Percentiles rank a stretch among this genome's conserved stretches.
phyloP scores from a whole-genome alignment of 495 filamentous ascomycete genomes.

The Cairneyella variabilis region DNA sequence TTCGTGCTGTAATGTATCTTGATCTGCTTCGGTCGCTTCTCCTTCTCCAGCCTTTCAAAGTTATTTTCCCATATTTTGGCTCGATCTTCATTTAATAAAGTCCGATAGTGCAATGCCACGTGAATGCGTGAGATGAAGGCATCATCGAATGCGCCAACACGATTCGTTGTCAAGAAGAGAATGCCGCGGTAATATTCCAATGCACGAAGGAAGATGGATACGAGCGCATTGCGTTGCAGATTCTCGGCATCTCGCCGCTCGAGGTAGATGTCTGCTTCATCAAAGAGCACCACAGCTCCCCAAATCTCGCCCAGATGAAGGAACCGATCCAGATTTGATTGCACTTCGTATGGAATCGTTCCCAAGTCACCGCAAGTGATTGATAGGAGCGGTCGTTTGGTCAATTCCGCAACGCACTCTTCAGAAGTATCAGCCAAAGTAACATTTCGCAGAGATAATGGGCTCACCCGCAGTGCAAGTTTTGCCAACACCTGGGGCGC shows the following conservation, averaged over 20 bases:
- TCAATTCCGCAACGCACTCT: conserved; percentile 24
- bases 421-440: no score
- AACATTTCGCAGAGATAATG: no score
- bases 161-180: conserved; percentile 29
- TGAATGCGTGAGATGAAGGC: conserved; percentile 29
- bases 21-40: conserved; percentile 5
- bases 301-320: neutral
- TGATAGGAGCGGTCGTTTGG: conserved; percentile 16
- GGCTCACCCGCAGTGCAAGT: conserved; percentile 18
- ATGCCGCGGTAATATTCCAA: conserved; percentile 22
- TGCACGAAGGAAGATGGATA: conserved; percentile 25
- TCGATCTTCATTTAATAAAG: neutral
- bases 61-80: neutral
- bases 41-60: neutral
- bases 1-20: neutral
- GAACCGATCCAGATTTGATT: conserved; percentile 7
- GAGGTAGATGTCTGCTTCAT: conserved; percentile 31
- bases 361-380: conserved; percentile 22
- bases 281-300: conserved; percentile 26
- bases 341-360: conserved; percentile 3
- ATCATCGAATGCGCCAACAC: conserved; percentile 29
- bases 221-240: conserved; percentile 24
- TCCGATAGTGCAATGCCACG: conserved; percentile 12
- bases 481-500: conserved; percentile 25
- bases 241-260: conserved; percentile 19